Conservation (phyloP, 176 grass and related monocot species). For the Lolium perenne region DNA sequence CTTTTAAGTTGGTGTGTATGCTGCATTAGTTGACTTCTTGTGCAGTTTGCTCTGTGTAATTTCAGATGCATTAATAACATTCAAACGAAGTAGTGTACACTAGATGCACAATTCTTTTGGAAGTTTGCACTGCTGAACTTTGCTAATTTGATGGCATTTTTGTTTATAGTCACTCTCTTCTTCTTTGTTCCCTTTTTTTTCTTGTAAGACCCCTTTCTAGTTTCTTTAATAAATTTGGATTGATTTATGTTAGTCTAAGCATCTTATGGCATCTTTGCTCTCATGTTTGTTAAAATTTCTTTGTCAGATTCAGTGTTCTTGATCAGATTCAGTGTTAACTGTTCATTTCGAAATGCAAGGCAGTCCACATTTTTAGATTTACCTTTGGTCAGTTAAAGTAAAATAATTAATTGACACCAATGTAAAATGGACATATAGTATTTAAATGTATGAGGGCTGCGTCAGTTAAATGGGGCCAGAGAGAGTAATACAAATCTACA, state of each 20-base stretch:
- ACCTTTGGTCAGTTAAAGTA: slow-evolving; percentile 8
- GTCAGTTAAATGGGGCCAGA: too few species aligned
- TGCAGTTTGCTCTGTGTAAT: slow-evolving; percentile 5
- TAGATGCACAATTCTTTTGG: background rate
- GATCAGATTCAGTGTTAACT: background rate
- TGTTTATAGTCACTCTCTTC: background rate
- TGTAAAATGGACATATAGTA: too few species aligned
- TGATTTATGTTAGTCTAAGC: background rate
- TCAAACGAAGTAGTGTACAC: background rate
- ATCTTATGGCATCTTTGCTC: background rate
- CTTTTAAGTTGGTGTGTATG: slow-evolving; percentile 8
- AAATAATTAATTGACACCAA: too few species aligned
- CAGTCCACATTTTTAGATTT: slow-evolving; percentile 4
- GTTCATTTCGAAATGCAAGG: background rate
- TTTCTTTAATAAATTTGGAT: background rate
- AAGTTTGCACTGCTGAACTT: background rate
- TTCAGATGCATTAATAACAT: background rate
- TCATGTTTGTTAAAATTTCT: slow-evolving; percentile 4
- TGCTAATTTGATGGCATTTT: background rate
- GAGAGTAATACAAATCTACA: background rate
- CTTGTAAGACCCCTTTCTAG: background rate
- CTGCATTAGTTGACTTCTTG: background rate
- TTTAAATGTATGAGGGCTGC: too few species aligned
- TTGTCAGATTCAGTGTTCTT: background rate
- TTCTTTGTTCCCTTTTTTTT: background rate